Percentiles rank a stretch among this genome's conserved stretches.
Conservation (phyloP, 163 green algal genomes). For the Chlorella variabilis region DNA sequence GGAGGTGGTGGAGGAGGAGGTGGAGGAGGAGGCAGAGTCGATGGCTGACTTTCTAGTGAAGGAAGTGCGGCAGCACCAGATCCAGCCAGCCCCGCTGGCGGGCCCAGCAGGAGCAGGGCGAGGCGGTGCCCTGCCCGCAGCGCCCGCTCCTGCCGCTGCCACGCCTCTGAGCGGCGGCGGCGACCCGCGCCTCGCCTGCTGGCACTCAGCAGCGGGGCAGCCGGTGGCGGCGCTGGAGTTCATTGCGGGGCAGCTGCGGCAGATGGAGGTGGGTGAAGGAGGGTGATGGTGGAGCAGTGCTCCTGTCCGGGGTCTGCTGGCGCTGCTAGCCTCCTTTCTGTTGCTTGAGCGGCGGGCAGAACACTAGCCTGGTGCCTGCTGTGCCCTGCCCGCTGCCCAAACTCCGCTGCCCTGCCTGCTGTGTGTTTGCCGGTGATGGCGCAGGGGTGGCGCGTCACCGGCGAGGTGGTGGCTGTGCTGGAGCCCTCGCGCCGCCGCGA, state of each 20-base stretch:
- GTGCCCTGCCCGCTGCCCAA: no score
- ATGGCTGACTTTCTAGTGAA: conserved; percentile 26
- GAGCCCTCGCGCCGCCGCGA: conserved; percentile 55
- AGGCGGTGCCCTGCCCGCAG: neutral
- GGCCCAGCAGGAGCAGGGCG: neutral
- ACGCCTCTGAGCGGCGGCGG: neutral
- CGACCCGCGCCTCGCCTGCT: conserved; percentile 16
- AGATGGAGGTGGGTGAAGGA: conserved; percentile 15
- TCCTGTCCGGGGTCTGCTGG: no score
- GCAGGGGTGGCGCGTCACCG: conserved; percentile 43
- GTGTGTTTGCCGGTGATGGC: no score
- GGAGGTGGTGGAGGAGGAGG: neutral
- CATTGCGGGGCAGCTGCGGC: neutral
- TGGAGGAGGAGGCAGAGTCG: neutral
- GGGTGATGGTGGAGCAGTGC: no score
- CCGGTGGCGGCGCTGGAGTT: neutral
- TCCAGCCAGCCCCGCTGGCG: neutral
- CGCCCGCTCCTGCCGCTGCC: neutral
- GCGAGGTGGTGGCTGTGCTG: conserved; percentile 70
- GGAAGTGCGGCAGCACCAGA: neutral
- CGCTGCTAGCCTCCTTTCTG: no score
- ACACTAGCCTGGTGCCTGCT: no score
- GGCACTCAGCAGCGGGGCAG: neutral
- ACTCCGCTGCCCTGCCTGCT: no score
- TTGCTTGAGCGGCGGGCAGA: no score